Evolutionary conservation across 345 rosid genomes (phyloP), one percentile per base, ranked within the genome.

Genomic region (Linum tenue): DNA sequence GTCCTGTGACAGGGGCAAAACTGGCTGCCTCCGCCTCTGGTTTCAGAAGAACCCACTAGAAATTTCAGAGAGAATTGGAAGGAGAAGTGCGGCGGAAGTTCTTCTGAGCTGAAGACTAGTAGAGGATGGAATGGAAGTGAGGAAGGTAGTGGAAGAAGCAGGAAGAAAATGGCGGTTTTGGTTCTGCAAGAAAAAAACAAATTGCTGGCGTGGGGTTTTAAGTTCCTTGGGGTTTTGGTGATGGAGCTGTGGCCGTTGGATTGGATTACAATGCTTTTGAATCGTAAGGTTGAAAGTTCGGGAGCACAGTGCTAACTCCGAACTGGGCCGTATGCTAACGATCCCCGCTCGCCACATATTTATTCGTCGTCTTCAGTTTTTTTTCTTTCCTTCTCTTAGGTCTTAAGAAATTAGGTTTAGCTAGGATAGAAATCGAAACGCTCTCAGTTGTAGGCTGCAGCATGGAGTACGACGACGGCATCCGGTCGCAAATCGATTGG

Each of bases 401-500:
- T 42, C 9, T 42, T 6, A 5, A 5, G 48, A 10, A 5, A 8
- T 48, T 48, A 2, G 53, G 53, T 6, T 2, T 48, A 48, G 53
- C 53, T 8, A 8, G 53, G 14, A 48, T 48, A 48, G 53, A 48
- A 9, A 6, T n/a, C 8, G 10, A 11, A 48, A 15, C 12, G 44
- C 7, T 41, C 44, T 41, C 44, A 3, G 44, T 41, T 2, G 53
- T 48, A n/a, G 53, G 9, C 8, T 48, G 53, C 10, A 15, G 53
- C 11, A 48, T 48, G 53, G 79, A 69, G 59, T 9, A 57, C 1
- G 73, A 62, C 16, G 69, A 70, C n/a, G n/a, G n/a, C 17, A 53
- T 70, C 57, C 59, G 68, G 35, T 77, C 57, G 38, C 83, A 72
- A 3, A 66, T 78, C 56, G 78, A 72, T 50, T 78, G 73, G 75